Evolutionary conservation across 1,284 basidiomycete genomes (phyloP).

Genomic region (Testicularia cyperi): DNA sequence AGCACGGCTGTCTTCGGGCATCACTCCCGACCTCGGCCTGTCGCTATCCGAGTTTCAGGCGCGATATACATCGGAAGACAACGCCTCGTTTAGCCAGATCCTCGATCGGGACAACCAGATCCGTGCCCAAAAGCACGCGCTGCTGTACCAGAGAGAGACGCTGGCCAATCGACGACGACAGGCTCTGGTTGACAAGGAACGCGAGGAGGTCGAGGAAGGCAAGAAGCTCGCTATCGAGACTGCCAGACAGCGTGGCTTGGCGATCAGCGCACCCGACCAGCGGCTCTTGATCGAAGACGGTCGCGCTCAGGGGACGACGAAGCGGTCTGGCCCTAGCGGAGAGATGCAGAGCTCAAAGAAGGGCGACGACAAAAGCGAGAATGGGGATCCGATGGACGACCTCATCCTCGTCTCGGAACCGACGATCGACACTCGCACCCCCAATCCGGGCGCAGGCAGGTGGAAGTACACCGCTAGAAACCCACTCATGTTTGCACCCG

Average conservation of each 20-base stretch:
- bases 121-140: constrained; percentile 36
- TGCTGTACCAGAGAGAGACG: constrained; percentile 44
- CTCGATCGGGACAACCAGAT: constrained; percentile 39
- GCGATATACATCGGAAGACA: constrained; percentile 56
- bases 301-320: too few relatives aligned
- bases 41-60: constrained; percentile 46
- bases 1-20: constrained; percentile 12
- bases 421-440: background rate
- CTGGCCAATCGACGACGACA: constrained; percentile 21
- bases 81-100: constrained; percentile 52
- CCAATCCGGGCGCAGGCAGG: constrained; percentile 4
- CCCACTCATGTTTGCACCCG: constrained; percentile 44
- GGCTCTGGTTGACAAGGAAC: constrained; percentile 8
- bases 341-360: too few relatives aligned
- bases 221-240: constrained; percentile 32
- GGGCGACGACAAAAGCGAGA: too few relatives aligned
- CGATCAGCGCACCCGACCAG: too few relatives aligned
- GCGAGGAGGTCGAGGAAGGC: constrained; percentile 13
- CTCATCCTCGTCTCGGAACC: too few relatives aligned
- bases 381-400: too few relatives aligned
- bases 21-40: constrained; percentile 18
- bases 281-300: too few relatives aligned
- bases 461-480: constrained; percentile 45
- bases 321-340: too few relatives aligned
- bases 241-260: too few relatives aligned